These are phyloP conservation scores for Misopates orontium DNA, from an alignment of 257 asterid species.

Conservation along the genomic window DNA sequence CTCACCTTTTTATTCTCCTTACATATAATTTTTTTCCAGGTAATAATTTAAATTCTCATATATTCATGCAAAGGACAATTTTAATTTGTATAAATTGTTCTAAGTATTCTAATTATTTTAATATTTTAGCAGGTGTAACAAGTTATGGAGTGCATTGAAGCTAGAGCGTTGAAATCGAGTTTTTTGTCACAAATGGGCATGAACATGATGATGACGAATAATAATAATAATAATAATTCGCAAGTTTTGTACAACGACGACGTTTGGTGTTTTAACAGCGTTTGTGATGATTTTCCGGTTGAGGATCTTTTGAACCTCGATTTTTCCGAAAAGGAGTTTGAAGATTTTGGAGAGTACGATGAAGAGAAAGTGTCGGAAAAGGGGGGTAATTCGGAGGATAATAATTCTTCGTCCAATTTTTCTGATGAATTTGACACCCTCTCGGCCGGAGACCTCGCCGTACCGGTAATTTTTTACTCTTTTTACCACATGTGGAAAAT, in stretches of 20 bases:
- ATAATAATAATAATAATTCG: slow-evolving; percentile 13
- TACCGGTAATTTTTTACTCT: slow-evolving; percentile 60
- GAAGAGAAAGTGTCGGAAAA: slow-evolving; percentile 36
- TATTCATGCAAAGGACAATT: not conserved
- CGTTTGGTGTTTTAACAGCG: slow-evolving; percentile 66
- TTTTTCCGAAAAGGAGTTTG: slow-evolving; percentile 71
- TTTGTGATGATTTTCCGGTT: slow-evolving; percentile 83
- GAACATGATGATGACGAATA: slow-evolving; percentile 35
- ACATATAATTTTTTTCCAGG: not conserved
- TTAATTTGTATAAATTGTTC: not conserved
- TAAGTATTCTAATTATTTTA: not conserved
- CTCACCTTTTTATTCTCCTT: slow-evolving; percentile 13
- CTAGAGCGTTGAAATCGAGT: slow-evolving; percentile 90
- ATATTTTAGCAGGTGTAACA: slow-evolving; percentile 14
- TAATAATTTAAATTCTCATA: not conserved
- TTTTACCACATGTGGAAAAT: too few species aligned
- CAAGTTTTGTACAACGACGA: slow-evolving; percentile 61
- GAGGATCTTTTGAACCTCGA: slow-evolving; percentile 96
- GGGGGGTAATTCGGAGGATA: slow-evolving; percentile 35
- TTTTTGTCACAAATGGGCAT: slow-evolving; percentile 58
- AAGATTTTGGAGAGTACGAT: slow-evolving; percentile 47
- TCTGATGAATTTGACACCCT: slow-evolving; percentile 63
- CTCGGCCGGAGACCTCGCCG: slow-evolving; percentile 61
- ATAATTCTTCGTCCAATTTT: slow-evolving; percentile 39
- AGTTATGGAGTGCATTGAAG: slow-evolving; percentile 84